Evolutionary conservation across 495 filamentous ascomycete species (phyloP), one percentile per base, ranked within the genome.

Genomic region (Platismatia glauca): DNA sequence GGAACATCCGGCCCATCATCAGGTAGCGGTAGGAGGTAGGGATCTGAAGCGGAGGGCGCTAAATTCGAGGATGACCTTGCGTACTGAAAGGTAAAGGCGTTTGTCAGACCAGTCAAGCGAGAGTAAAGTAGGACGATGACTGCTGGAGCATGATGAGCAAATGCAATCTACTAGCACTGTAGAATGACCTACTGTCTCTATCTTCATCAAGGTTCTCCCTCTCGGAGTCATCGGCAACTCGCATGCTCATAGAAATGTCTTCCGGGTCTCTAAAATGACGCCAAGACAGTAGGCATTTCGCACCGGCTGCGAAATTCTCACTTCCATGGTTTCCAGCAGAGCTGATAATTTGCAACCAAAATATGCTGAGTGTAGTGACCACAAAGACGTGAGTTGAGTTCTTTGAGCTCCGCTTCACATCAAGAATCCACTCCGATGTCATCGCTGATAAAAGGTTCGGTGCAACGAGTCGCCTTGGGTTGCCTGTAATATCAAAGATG

Each of bases 371-470:
- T 8, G 76, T 82, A 11, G 84, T 88, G 50, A 84, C 71, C 34
- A 88, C 69, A 65, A 81, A 86, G 16, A 83, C 70, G 31, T 84
- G 78, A 11, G 77, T 77, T 7, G 64, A 58, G 55, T 80, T 72
- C n/a, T 72, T 68, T 24, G 73, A 65, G 57, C 78, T 83, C 57
- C 75, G 69, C 39, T 77, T 76, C 20, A 84, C 59, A 57, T 80
- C 79, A 29, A 88, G 64, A n/a, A 88, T 81, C 74, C 78, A 81
- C 66, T 81, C 79, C 4, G 72, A 74, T 48, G 70, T 68, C 46
- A 66, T 71, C 34, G 66, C 61, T 58, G 77, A 64, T 27, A 69
- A 67, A n/a, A 81, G 62, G 31, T 78, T 71, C 43, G 80, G 72
- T 2, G 61, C 18, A 22, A 62, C 69, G 50, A 74, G 65, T 44